A percentile compares a stretch with the other conserved stretches of the same genome.
Conservation (phyloP, 1,139 yeast genomes). For the Groenewaldozyma auringiensis region DNA sequence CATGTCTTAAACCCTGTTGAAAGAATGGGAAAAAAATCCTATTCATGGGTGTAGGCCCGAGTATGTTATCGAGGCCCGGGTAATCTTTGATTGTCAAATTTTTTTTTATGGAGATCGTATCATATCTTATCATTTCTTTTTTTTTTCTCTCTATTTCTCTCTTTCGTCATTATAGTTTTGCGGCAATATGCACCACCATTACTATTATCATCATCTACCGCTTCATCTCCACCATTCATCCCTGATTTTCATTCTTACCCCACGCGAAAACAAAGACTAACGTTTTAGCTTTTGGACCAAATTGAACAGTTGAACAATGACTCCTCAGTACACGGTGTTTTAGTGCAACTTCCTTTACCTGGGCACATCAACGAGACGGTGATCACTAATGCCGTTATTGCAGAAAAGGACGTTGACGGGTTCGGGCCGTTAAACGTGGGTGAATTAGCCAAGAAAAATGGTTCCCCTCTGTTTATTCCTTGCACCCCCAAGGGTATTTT, state of each 20-base stretch:
- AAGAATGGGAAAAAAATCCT: too few species aligned
- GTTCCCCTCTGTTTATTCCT: conserved; percentile 78
- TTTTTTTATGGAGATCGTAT: too few species aligned
- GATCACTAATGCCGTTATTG: conserved; percentile 67
- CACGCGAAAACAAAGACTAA: not conserved
- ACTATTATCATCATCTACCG: too few species aligned
- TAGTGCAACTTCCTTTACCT: conserved; percentile 90
- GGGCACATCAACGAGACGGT: conserved; percentile 67
- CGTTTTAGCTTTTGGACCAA: conserved; percentile 41
- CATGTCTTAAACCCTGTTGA: too few species aligned
- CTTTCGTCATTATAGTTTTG: too few species aligned
- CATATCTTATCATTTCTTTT: too few species aligned
- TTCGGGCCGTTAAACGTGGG: conserved; percentile 88
- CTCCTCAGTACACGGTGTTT: conserved; percentile 70
- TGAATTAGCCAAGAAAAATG: conserved; percentile 83
- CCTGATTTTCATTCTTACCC: not conserved
- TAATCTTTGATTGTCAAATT: too few species aligned
- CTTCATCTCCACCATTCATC: too few species aligned
- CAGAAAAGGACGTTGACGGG: conserved; percentile 92
- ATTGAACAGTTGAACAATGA: conserved; percentile 61
- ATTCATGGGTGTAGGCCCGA: too few species aligned
- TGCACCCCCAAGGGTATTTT: conserved; percentile 96
- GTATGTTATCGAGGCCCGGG: too few species aligned
- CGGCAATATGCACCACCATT: too few species aligned
- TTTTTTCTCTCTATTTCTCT: too few species aligned